These are phyloP conservation scores for Paraleonurus japonicus DNA, from an alignment of 257 asterid genomes.

Conservation along the genomic window DNA sequence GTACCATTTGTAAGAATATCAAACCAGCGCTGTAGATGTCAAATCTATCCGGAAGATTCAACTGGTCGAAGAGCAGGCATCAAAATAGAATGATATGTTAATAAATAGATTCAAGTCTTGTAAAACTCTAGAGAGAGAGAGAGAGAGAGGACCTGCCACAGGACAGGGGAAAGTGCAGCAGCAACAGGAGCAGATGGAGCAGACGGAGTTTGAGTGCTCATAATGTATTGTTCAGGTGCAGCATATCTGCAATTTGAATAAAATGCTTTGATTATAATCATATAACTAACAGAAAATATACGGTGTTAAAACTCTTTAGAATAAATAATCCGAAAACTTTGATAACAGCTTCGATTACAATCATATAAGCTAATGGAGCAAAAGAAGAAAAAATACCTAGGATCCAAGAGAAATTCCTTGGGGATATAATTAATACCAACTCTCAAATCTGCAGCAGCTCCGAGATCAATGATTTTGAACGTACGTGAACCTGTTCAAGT, in stretches of 20 bases:
- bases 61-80: conserved; percentile 42
- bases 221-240: conserved; percentile 98
- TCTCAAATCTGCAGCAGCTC: conserved; percentile 97
- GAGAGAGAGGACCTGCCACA: conserved; percentile 96
- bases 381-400: conserved; percentile 51
- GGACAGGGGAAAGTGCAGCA: conserved; percentile 89
- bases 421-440: conserved; percentile 98
- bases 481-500: conserved; percentile 67
- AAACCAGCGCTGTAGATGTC: conserved; percentile 90
- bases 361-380: background rate
- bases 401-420: conserved; percentile 89
- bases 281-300: background rate
- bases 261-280: background rate
- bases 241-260: conserved; percentile 51
- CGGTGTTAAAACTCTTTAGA: background rate
- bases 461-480: conserved; percentile 93
- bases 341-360: too few relatives aligned
- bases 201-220: conserved; percentile 99
- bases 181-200: conserved; percentile 99
- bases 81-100: conserved; percentile 17
- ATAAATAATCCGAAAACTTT: background rate
- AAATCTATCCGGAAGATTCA: conserved; percentile 89
- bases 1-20: conserved; percentile 90
- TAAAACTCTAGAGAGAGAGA: too few relatives aligned
- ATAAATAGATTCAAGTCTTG: background rate